Percentiles rank a stretch among this genome's conserved stretches.
Conservation (phyloP, 306 rosid species). For the Casuarina equisetifolia region DNA sequence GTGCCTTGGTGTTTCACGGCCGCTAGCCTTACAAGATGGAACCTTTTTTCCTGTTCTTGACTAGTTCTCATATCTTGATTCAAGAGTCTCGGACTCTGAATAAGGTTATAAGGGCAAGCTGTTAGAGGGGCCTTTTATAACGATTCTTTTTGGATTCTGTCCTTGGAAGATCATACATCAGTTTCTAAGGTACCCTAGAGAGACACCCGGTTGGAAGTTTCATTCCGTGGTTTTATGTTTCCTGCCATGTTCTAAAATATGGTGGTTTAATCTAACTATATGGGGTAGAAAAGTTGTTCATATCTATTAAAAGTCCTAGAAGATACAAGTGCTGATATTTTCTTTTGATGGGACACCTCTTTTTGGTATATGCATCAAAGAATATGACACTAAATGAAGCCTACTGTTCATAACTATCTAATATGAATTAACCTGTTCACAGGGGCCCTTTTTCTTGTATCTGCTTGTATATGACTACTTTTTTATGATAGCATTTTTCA, state of each 20-base stretch:
- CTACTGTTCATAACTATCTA: neutral
- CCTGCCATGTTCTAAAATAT: neutral
- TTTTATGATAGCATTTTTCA: neutral
- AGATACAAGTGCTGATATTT: neutral
- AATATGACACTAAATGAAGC: constrained; percentile 2
- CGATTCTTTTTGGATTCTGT: neutral
- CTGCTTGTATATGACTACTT: neutral
- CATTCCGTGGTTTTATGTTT: neutral
- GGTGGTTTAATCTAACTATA: neutral
- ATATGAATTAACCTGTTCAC: neutral
- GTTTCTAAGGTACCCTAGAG: neutral
- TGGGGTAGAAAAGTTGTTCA: neutral
- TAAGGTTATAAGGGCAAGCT: no score
- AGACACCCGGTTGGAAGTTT: neutral
- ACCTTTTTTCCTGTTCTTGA: no score
- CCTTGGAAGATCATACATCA: neutral
- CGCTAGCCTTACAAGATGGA: no score
- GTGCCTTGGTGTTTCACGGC: no score
- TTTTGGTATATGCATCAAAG: neutral
- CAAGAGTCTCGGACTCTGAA: no score
- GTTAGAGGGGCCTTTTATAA: neutral
- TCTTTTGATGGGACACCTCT: neutral
- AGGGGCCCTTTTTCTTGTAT: neutral
- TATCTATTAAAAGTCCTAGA: neutral
- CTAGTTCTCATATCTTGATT: no score